These are phyloP conservation scores for Fusarium sp. DNA, from an alignment of 2,329 filamentous ascomycete species.

Conservation along the genomic window DNA sequence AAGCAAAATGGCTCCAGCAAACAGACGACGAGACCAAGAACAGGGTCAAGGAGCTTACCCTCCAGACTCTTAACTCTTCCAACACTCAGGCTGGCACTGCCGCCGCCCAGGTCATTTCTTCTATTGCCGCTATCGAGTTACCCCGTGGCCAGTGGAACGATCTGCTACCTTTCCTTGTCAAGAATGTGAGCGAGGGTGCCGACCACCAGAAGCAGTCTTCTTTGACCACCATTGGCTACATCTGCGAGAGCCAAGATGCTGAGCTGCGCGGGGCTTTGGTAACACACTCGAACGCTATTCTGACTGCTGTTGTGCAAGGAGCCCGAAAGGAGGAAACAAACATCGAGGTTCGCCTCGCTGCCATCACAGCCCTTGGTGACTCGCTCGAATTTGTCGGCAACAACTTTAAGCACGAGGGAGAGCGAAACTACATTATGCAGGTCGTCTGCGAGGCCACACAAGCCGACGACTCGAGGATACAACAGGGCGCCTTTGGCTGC, in stretches of 20 bases:
- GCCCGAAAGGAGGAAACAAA: conserved; percentile 96
- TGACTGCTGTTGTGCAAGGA: conserved; percentile 97
- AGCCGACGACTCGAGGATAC: conserved; percentile 87
- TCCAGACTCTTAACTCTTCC: conserved; percentile 83
- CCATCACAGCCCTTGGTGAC: conserved; percentile 93
- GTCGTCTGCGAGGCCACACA: conserved; percentile 99
- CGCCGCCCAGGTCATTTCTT: conserved; percentile 92
- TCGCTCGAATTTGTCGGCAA: conserved; percentile 97
- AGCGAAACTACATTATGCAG: conserved; percentile 99
- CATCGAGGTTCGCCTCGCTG: conserved; percentile 87
- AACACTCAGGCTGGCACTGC: conserved; percentile 87
- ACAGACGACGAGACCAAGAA: conserved; percentile 84
- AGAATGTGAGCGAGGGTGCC: conserved; percentile 87
- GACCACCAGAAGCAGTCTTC: conserved; percentile 94
- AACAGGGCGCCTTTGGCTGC: conserved; percentile 96
- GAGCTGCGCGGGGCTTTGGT: conserved; percentile 84
- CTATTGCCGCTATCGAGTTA: conserved; percentile 93
- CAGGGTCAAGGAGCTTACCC: conserved; percentile 87
- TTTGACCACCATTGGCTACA: conserved; percentile 95
- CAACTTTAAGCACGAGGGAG: conserved; percentile 99
- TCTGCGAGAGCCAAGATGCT: conserved; percentile 93
- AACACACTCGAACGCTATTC: conserved; percentile 93
- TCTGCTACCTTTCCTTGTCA: conserved; percentile 86
- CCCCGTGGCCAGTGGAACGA: conserved; percentile 94
- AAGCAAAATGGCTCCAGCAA: conserved; percentile 90